phyloP scores from a whole-genome alignment of 2,329 filamentous ascomycete genomes.

The Colletotrichum musicola region DNA sequence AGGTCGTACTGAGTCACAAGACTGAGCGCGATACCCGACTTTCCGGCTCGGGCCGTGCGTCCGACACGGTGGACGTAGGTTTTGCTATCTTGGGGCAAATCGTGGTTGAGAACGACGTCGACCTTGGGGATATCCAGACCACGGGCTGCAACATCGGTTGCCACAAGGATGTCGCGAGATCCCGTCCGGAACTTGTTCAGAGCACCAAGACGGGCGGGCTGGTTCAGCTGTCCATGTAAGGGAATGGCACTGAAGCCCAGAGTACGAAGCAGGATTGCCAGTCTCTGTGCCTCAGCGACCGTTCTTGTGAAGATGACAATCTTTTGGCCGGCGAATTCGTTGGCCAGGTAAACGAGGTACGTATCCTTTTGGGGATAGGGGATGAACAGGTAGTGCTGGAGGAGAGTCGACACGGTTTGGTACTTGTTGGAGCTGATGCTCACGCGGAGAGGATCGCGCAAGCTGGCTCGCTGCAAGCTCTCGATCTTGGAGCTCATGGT shows the following conservation, averaged over 20 bases:
- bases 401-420: conserved; percentile 89
- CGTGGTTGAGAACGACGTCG: conserved; percentile 87
- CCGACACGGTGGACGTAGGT: conserved; percentile 93
- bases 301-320: conserved; percentile 94
- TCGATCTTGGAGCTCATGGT: conserved; percentile 97
- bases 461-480: conserved; percentile 87
- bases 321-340: conserved; percentile 87
- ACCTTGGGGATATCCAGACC: conserved; percentile 95
- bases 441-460: conserved; percentile 86
- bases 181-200: conserved; percentile 90
- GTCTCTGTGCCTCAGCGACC: conserved; percentile 88
- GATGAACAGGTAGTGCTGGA: conserved; percentile 89
- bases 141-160: conserved; percentile 92
- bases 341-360: conserved; percentile 87
- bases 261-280: conserved; percentile 84
- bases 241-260: conserved; percentile 93
- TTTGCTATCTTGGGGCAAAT: conserved; percentile 86
- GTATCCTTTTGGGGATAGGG: conserved; percentile 90
- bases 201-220: conserved; percentile 87
- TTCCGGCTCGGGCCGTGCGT: conserved; percentile 88
- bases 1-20: conserved; percentile 91
- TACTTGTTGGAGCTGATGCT: conserved; percentile 87
- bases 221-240: conserved; percentile 90
- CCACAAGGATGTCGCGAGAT: conserved; percentile 87
- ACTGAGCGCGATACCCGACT: conserved; percentile 83